Base-by-base conservation (phyloP, 176 grass and related monocot species). In the Tillandsia fasciculata region DNA sequence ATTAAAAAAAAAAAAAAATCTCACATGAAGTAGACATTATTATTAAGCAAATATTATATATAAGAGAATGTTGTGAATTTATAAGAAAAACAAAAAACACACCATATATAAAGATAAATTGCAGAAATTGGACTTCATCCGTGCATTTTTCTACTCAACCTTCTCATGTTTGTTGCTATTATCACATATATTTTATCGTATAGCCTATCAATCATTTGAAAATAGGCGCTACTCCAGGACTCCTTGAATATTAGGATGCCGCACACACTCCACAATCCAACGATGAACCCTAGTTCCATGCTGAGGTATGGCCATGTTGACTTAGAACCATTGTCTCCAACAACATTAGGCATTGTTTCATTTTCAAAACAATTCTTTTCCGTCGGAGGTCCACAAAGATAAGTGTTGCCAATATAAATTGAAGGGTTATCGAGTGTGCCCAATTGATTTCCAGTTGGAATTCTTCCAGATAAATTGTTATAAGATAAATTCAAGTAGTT, bases 391-490 rank as follows among this genome's bases (percentile, higher is more conserved):
- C 71, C 67, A 26, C 74, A 86, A 1, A 85, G 73, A 24, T 72
- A 66, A 0, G 65, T 29, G 9, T 78, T 33, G 9, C 78, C 78
- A 33, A 24, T 59, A 61, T 75, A 74, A 51, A 76, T 82, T 63
- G 72, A 74, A 11, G 54, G 53, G 12, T 64, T 15, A 33, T 74
- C 8, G 49, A 75, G 61, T 2, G 73, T 75, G 4, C 52, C 12
- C 59, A 75, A 64, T 75, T 75, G 73, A 53, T 66, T 48, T 12
- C 74, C 68, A 4, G 63, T 1, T 17, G 80, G 80, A 11, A 83
- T 72, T 33, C 22, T 77, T 49, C 80, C 80, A 1, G 50, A 67
- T 47, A 83, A 64, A 77, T 77, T 53, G 27, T 83, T 83, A 27
- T 57, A 77, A 14, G 80, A 83, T 10, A 83, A 22, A 11, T 83